phyloP scores from a whole-genome alignment of 2,329 filamentous ascomycete genomes.

The Metarhizium sp. region DNA sequence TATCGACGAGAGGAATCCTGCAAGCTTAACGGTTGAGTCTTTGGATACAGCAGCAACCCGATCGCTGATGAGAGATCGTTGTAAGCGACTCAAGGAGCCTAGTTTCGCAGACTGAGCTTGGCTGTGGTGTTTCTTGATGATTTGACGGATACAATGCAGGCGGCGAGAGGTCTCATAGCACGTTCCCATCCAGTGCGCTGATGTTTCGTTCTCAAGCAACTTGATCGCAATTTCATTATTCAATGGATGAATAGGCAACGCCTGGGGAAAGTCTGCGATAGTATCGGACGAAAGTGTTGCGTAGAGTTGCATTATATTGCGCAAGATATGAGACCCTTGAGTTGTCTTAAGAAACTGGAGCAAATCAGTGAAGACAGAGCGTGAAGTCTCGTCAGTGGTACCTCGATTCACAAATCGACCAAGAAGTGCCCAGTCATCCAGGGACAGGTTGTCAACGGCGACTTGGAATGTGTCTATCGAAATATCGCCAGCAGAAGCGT shows the following conservation, averaged over 20 bases:
- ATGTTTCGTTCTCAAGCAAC: constrained; percentile 28
- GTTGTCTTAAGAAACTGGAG: constrained; percentile 22
- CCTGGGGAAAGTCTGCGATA: constrained; percentile 23
- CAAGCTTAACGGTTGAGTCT: constrained; percentile 49
- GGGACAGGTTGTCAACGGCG: constrained; percentile 38
- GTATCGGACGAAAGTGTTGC: constrained; percentile 17
- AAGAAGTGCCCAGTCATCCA: constrained; percentile 34
- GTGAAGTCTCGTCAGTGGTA: constrained; percentile 3
- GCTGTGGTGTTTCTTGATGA: constrained; percentile 30
- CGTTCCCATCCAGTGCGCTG: constrained; percentile 38
- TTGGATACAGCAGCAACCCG: constrained; percentile 47
- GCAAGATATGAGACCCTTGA: constrained; percentile 18
- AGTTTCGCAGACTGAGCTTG: constrained; percentile 38
- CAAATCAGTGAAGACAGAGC: constrained; percentile 13
- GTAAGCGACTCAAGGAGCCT: constrained; percentile 47
- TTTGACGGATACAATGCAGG: constrained; percentile 30
- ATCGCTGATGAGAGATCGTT: constrained; percentile 47
- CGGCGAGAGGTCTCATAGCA: constrained; percentile 42
- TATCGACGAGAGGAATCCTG: constrained; percentile 37
- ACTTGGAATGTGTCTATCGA: constrained; percentile 20
- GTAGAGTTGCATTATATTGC: constrained; percentile 27
- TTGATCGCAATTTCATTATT: constrained; percentile 46
- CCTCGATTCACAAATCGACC: constrained; percentile 19
- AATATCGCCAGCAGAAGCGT: constrained; percentile 12
- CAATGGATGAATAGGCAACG: constrained; percentile 48